A percentile compares a stretch with the other conserved stretches of the same genome.
Evolutionary conservation across 1,284 basidiomycete species (phyloP).

Genomic region (Fomitopsis pinicola): DNA sequence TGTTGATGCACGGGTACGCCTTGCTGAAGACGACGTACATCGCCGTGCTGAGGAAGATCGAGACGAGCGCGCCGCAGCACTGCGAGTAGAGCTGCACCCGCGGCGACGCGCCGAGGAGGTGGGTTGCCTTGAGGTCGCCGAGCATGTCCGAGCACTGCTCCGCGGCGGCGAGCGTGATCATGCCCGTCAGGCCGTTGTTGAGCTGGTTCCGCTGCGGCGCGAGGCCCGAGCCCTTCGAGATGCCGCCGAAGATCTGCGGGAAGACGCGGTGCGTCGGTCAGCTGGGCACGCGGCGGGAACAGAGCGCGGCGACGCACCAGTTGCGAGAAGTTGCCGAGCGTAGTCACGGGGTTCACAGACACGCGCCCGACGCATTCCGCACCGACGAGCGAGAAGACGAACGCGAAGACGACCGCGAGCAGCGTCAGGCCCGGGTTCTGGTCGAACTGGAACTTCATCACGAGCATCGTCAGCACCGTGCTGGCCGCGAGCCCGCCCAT

Average conservation of each 20-base stretch:
- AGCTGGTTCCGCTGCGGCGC: conserved; percentile 37
- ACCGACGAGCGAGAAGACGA: conserved; percentile 42
- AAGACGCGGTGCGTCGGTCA: background rate
- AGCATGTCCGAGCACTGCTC: conserved; percentile 61
- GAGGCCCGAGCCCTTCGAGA: conserved; percentile 43
- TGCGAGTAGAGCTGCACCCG: conserved; percentile 63
- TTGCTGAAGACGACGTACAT: conserved; percentile 60
- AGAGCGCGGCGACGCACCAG: conserved; percentile 9
- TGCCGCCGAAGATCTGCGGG: conserved; percentile 57
- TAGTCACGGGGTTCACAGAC: conserved; percentile 55
- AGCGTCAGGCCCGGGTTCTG: conserved; percentile 52
- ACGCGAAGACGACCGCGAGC: conserved; percentile 64
- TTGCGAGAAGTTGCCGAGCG: conserved; percentile 43
- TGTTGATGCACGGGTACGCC: conserved; percentile 61
- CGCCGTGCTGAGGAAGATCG: conserved; percentile 54
- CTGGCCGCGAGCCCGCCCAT: conserved; percentile 43
- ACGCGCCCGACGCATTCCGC: conserved; percentile 59
- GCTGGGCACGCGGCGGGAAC: background rate
- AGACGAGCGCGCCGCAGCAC: conserved; percentile 50
- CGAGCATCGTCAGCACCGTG: conserved; percentile 50
- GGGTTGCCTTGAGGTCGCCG: conserved; percentile 66
- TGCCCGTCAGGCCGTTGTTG: conserved; percentile 57
- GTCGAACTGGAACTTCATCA: conserved; percentile 46
- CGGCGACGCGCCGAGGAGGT: conserved; percentile 67
- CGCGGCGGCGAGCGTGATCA: conserved; percentile 54